Evolutionary conservation across 1,139 yeast species (phyloP), one percentile per base, ranked within the genome.

Genomic region (Geotrichum histeridarum): DNA sequence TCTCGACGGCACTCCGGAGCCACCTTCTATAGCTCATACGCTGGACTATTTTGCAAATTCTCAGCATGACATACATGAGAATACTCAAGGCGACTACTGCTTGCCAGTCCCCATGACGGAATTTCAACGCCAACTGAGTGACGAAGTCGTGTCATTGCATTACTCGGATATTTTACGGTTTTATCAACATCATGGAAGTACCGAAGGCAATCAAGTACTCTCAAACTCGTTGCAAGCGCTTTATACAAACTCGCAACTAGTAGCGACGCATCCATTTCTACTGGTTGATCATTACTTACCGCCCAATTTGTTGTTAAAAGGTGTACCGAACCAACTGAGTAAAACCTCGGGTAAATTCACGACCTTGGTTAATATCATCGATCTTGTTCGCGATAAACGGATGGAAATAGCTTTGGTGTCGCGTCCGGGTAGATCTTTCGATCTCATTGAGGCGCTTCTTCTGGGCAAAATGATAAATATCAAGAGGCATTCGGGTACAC

Each of bases 81-180:
- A 31, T n/a, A 31, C 42, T 12, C 50, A 50, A 27, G 60, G 58
- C 18, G 95, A 86, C 62, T 89, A 89, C 68, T 79, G 82, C 68
- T 74, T 91, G 43, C 89, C 95, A 0, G 87, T 95, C 4, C 91
- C 96, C 2, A 83, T 91, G 84, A 82, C 87, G 57, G 90, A 86
- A 59, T 86, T 87, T 62, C 98, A 93, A 67, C 85, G 84, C 64
- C 95, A 89, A 65, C 76, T 91, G 54, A 87, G 93, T 12, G 96
- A 91, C 71, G 96, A 89, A 67, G 91, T 93, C 32, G 87, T 93
- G 8, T 86, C 96, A 1, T 74, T 90, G 44, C 98, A 93, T 69
- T 91, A 91, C 66, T 83, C 94, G 38, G 98, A 91, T 67, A 89
- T 93, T 55, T 74, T 91, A 62, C 84, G 89, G 70, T 89, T 86